These are phyloP conservation scores for Trichophyton equinum DNA, from an alignment of 2,329 filamentous ascomycete genomes.

Conservation along the genomic window DNA sequence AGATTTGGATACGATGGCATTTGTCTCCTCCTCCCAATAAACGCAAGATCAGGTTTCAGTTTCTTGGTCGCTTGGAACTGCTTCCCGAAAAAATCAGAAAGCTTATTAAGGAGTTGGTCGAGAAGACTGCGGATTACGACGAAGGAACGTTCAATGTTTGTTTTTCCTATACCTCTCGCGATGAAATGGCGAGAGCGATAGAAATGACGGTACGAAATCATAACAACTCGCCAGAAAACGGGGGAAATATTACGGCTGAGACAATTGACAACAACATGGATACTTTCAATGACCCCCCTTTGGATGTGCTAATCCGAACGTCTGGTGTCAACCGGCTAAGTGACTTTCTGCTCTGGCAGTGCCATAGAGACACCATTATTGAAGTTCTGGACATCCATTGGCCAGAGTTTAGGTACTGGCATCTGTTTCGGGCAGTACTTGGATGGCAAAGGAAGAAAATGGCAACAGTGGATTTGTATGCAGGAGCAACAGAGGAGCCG, in stretches of 20 bases:
- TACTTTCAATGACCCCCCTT: slow-evolving; percentile 4
- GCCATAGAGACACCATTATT: not conserved
- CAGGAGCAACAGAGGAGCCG: no score
- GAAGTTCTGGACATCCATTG: not conserved
- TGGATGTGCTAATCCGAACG: slow-evolving; percentile 12
- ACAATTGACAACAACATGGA: not conserved
- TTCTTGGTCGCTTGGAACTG: not conserved
- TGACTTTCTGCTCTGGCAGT: slow-evolving; percentile 12
- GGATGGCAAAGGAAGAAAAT: not conserved
- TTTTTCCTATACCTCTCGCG: not conserved
- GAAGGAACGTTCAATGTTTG: not conserved
- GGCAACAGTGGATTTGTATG: no score
- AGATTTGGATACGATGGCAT: not conserved
- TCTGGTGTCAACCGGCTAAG: slow-evolving; percentile 12
- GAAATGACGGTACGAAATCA: not conserved
- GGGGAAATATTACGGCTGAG: not conserved
- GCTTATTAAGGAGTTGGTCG: not conserved
- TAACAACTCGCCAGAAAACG: not conserved
- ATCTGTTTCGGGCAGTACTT: not conserved
- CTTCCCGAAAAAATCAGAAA: not conserved
- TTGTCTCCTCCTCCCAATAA: not conserved
- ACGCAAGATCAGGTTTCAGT: not conserved
- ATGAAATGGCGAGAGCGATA: not conserved
- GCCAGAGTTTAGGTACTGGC: not conserved
- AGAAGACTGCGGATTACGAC: not conserved